Conservation (phyloP, 495 filamentous ascomycete species). For the Penicillium daleae region DNA sequence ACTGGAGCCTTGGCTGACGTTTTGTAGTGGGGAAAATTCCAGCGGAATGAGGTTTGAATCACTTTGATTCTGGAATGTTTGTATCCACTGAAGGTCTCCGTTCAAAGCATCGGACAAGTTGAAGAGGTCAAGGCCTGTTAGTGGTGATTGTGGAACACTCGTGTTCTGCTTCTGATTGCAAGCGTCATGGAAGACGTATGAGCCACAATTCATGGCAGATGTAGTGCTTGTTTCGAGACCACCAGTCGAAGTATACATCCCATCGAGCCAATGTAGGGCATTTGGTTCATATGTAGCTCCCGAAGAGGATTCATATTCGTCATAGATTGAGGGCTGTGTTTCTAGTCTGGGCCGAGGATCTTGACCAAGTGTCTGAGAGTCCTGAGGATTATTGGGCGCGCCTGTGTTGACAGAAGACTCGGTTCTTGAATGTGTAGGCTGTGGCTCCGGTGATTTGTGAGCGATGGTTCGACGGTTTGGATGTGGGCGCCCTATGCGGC, state of each 20-base stretch:
- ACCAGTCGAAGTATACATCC: background rate
- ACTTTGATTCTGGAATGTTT: background rate
- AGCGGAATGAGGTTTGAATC: background rate
- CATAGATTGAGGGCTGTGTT: background rate
- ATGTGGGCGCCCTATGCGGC: conserved; percentile 27
- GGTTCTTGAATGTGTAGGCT: background rate
- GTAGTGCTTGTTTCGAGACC: background rate
- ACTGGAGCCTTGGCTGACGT: conserved; percentile 1
- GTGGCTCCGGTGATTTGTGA: conserved; percentile 7
- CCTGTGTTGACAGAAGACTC: background rate
- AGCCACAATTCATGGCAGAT: background rate
- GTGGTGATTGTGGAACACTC: background rate
- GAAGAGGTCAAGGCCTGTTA: background rate
- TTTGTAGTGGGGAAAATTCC: background rate
- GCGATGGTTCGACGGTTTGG: conserved; percentile 8
- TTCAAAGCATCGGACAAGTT: background rate
- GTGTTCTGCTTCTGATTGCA: background rate
- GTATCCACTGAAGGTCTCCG: background rate
- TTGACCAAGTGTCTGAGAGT: background rate
- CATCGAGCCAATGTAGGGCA: conserved; percentile 9
- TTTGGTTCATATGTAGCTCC: background rate
- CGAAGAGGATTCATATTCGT: background rate
- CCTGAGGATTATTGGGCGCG: background rate
- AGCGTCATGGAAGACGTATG: background rate
- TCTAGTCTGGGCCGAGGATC: background rate